These are phyloP conservation scores for Fusarium odoratissimum DNA, from an alignment of 2,329 filamentous ascomycete genomes.

Conservation along the genomic window DNA sequence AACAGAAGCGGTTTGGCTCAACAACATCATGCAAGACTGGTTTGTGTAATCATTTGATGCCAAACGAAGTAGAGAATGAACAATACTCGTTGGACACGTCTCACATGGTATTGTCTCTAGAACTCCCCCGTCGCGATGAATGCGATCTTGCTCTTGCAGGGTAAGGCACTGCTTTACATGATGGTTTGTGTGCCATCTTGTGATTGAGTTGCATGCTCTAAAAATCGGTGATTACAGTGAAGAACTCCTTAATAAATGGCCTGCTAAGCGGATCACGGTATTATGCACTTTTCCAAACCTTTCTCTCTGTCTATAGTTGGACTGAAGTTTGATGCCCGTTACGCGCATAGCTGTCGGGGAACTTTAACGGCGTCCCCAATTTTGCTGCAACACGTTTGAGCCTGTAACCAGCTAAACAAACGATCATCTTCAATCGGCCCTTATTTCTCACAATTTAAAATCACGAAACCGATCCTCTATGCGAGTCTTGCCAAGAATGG, in stretches of 20 bases:
- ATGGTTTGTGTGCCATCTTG: neutral
- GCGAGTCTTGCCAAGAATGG: slow-evolving; percentile 6
- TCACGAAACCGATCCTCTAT: neutral
- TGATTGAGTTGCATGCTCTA: neutral
- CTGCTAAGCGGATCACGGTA: accelerated
- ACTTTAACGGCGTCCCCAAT: no score
- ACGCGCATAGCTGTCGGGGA: neutral
- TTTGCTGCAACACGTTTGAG: neutral
- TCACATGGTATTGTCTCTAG: neutral
- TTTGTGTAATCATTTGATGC: neutral
- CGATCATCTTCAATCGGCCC: neutral
- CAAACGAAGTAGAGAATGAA: neutral
- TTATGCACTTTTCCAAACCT: accelerated
- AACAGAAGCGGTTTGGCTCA: neutral
- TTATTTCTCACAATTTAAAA: neutral
- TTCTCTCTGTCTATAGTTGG: neutral
- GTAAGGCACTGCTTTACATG: neutral
- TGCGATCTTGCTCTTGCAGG: neutral
- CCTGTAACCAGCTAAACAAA: neutral
- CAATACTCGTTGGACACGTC: neutral
- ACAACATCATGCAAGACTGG: neutral
- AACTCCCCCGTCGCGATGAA: neutral
- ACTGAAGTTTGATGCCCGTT: no score
- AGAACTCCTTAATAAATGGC: accelerated
- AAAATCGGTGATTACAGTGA: neutral